A percentile compares a stretch with the other conserved stretches of the same genome.
Evolutionary conservation across 768 basidiomycete genomes (phyloP).

Genomic region (Sporobolomyces roseus): DNA sequence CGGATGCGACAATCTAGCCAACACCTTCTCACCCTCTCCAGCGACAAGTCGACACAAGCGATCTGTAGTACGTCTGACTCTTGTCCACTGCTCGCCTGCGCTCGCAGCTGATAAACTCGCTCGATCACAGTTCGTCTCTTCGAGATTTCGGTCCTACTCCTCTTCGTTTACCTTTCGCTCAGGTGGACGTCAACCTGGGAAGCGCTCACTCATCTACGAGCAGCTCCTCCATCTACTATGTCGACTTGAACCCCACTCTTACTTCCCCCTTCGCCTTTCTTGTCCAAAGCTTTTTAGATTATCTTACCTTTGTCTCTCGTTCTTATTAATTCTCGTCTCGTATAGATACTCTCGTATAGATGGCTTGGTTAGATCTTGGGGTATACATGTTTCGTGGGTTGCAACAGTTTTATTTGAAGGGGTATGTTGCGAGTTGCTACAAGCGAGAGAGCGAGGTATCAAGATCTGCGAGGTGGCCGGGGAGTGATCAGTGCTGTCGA

Average conservation of each 20-base stretch:
- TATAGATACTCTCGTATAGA: not conserved
- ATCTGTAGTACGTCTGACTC: not conserved
- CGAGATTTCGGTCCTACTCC: slow-evolving; percentile 12
- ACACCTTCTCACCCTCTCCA: not conserved
- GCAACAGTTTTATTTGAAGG: too few relatives aligned
- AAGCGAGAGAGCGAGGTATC: not conserved
- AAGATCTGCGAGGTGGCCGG: not conserved
- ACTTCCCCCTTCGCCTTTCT: not conserved
- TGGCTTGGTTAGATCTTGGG: not conserved
- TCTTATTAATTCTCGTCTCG: not conserved
- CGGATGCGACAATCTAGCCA: not conserved
- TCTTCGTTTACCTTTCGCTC: slow-evolving; percentile 15
- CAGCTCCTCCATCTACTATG: not conserved
- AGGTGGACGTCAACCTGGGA: slow-evolving; percentile 6
- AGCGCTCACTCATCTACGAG: not conserved
- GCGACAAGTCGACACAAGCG: not conserved
- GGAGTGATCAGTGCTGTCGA: too few relatives aligned
- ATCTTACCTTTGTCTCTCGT: not conserved
- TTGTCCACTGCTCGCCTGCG: too few relatives aligned
- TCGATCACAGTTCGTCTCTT: slow-evolving; percentile 11
- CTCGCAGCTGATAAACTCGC: too few relatives aligned
- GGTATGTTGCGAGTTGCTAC: too few relatives aligned
- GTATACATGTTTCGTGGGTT: too few relatives aligned
- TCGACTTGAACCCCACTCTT: not conserved
- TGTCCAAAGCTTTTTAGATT: not conserved